Evolutionary conservation across 495 filamentous ascomycete species (phyloP), one percentile per base, ranked within the genome.

Genomic region (Elasticomyces elasticus): DNA sequence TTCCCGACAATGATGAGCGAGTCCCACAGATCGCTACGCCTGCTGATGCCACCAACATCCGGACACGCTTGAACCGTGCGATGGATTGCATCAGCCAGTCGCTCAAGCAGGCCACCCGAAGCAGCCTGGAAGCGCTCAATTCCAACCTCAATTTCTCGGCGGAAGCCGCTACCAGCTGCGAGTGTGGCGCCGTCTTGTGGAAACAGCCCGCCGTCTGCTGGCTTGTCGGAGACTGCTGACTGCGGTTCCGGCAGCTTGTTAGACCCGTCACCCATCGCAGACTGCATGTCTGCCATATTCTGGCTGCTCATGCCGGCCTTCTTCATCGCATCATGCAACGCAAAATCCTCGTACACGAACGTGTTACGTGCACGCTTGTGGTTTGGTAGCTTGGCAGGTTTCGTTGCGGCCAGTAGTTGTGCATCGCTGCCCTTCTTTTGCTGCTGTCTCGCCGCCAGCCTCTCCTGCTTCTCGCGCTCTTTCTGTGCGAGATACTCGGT

Each of bases 401-500:
- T 83, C 15, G 76, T 75, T 13, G 67, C 52, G 28, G 66, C 65
- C 20, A 71, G 69, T 13, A 69, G 71, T 17, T 75, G 66, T 13
- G 76, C 61, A 41, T 67, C 71, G 12, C 55, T 57, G 19, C 66
- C 67, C 30, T 67, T 80, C 40, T 80, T 79, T 24, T 52, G 40
- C 49, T 46, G 45, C 47, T 60, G 54, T 61, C 83, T 86, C 49
- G 76, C 77, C n/a, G 73, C 71, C 0, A 74, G 74, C 71, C 76
- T 82, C 50, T 81, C 85, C n/a, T 77, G 78, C 72, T 94, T 96
- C 63, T 94, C 88, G 68, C 85, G 89, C 60, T 97, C 94, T 62
- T 88, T 85, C 64, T 85, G 86, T 5, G 88, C 90, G 11, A 98
- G 74, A 60, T 88, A 95, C 61, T 97, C 94, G 50, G 80, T 83